These are phyloP conservation scores for Pythium periplocum DNA, from an alignment of 352 stramenopile species.

Conservation along the genomic window DNA sequence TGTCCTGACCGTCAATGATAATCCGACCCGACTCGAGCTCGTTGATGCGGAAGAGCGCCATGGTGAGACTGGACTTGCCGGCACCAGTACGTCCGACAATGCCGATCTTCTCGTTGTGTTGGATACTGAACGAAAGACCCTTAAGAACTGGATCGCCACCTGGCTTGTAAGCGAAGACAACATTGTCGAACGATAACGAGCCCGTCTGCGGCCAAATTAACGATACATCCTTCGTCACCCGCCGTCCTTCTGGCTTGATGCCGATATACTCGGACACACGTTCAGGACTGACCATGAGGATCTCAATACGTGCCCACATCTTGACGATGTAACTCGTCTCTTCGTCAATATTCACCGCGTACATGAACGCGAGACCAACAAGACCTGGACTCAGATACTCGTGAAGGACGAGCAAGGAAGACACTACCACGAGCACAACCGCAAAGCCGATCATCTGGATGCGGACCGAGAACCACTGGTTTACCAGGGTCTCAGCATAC, in stretches of 20 bases:
- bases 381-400: no score
- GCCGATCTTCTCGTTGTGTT: slow-evolving; percentile 29
- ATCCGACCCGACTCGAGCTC: slow-evolving; percentile 55
- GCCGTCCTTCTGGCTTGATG: slow-evolving; percentile 22
- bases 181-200: slow-evolving; percentile 67
- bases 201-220: slow-evolving; percentile 60
- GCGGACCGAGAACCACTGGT: no score
- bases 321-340: no score
- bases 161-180: slow-evolving; percentile 77
- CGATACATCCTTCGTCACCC: neutral
- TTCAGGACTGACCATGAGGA: no score
- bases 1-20: slow-evolving; percentile 34
- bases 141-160: slow-evolving; percentile 34
- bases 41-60: slow-evolving; percentile 82
- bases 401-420: no score
- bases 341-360: no score
- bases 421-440: no score
- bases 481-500: no score
- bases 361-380: no score
- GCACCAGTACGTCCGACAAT: slow-evolving; percentile 36
- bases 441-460: no score
- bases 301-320: no score
- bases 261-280: slow-evolving; percentile 26
- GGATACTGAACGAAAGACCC: slow-evolving; percentile 45
- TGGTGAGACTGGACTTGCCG: slow-evolving; percentile 78